A percentile compares a stretch with the other conserved stretches of the same genome.
These are phyloP conservation scores for Podila epicladia DNA, from an alignment of 192 early-diverging fungal species.

Conservation along the genomic window DNA sequence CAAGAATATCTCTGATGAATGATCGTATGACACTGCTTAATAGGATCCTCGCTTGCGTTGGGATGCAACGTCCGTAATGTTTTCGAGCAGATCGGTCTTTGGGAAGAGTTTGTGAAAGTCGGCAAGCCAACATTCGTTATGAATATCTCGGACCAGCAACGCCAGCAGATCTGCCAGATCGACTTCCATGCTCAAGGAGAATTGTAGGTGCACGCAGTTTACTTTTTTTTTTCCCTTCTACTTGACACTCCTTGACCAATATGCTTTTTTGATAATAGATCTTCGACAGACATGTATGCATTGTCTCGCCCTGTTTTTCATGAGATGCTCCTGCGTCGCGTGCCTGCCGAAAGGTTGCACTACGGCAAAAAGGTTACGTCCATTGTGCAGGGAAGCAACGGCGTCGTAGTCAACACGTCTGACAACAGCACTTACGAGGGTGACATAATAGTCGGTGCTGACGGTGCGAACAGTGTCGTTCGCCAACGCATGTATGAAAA, in stretches of 20 bases:
- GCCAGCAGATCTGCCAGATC: not conserved
- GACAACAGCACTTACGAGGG: not conserved
- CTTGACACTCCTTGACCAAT: not conserved
- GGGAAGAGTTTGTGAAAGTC: not conserved
- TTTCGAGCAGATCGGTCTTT: not conserved
- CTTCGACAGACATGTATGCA: not conserved
- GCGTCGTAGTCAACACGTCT: not conserved
- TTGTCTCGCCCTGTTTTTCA: not conserved
- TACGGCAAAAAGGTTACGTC: not conserved
- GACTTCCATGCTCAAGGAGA: not conserved
- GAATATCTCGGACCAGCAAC: not conserved
- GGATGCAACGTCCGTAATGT: not conserved
- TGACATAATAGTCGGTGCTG: not conserved
- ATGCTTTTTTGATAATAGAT: not conserved
- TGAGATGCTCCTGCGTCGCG: not conserved
- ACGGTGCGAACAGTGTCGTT: constrained; percentile 1
- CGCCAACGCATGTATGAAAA: not conserved
- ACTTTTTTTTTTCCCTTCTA: not conserved
- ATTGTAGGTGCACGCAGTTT: not conserved
- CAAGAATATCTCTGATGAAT: no score
- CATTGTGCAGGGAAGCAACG: not conserved
- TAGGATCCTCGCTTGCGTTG: not conserved
- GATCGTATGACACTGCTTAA: not conserved
- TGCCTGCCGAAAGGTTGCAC: not conserved
- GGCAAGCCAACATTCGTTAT: not conserved